A percentile compares a stretch with the other conserved stretches of the same genome.
phyloP scores from a whole-genome alignment of 306 rosid genomes.

The Cyamopsis tetragonoloba region DNA sequence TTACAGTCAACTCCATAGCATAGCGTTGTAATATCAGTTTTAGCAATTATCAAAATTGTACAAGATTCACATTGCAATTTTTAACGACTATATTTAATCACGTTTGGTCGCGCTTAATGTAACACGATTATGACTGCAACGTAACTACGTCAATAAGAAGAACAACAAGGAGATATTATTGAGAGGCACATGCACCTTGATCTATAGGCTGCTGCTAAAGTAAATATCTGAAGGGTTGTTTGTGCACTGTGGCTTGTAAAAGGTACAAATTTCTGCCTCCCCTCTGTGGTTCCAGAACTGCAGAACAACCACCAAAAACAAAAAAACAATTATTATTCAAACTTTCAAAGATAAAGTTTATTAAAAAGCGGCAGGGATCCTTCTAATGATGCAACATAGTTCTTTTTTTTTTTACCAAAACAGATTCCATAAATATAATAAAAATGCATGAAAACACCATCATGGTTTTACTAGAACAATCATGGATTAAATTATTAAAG shows the following conservation, averaged over 20 bases:
- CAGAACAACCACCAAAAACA: conserved; percentile 2
- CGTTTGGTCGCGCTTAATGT: too few relatives aligned
- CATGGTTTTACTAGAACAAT: neutral
- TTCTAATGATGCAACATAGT: too few relatives aligned
- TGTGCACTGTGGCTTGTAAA: conserved; percentile 80
- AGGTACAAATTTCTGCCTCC: conserved; percentile 84
- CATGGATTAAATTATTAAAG: conserved; percentile 18
- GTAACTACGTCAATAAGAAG: too few relatives aligned
- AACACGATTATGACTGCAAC: too few relatives aligned
- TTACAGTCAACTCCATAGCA: too few relatives aligned
- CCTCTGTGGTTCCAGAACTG: conserved; percentile 97
- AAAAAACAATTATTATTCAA: neutral
- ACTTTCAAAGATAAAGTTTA: neutral
- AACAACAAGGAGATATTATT: neutral
- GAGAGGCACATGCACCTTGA: conserved; percentile 61
- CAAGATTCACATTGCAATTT: too few relatives aligned
- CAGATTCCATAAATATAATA: neutral
- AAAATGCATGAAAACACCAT: neutral
- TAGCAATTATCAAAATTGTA: too few relatives aligned
- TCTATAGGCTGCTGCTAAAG: conserved; percentile 81
- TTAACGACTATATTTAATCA: too few relatives aligned
- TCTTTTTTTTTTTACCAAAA: too few relatives aligned
- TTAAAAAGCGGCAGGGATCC: conserved; percentile 4
- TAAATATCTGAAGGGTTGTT: conserved; percentile 85
- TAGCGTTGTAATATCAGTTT: too few relatives aligned